These are phyloP conservation scores for Saksenaea vasiformis DNA, from an alignment of 371 early-diverging fungal species.

Conservation along the genomic window DNA sequence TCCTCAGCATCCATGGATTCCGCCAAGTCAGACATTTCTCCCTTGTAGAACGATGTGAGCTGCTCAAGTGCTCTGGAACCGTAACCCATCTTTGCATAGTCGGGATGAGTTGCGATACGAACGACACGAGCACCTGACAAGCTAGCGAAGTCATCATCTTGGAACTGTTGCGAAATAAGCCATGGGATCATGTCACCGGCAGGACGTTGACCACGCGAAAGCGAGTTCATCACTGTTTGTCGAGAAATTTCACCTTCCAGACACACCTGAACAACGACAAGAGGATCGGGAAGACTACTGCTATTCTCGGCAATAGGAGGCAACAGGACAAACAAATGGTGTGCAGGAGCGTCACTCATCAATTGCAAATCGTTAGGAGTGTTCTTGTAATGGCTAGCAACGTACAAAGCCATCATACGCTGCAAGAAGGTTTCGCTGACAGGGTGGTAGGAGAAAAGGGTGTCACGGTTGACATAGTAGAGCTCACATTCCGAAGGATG, in stretches of 20 bases:
- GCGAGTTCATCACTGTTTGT: conserved; percentile 80
- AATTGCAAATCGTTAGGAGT: conserved; percentile 99
- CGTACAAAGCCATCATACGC: conserved; percentile 96
- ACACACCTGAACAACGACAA: conserved; percentile 92
- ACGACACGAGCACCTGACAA: conserved; percentile 98
- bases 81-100: conserved; percentile 97
- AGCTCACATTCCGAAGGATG: conserved; percentile 94
- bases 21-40: conserved; percentile 69
- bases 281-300: conserved; percentile 87
- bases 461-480: conserved; percentile 95
- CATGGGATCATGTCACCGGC: conserved; percentile 99
- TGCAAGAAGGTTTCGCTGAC: conserved; percentile 97
- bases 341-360: conserved; percentile 98
- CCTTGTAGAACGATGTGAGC: conserved; percentile 86
- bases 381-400: conserved; percentile 99
- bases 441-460: conserved; percentile 94
- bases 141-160: conserved; percentile 95
- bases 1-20: conserved; percentile 56
- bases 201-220: conserved; percentile 85
- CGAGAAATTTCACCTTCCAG: conserved; percentile 95
- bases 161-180: conserved; percentile 95
- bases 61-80: conserved; percentile 88
- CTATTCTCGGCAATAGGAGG: conserved; percentile 80
- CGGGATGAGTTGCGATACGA: conserved; percentile 99
- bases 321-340: conserved; percentile 96